These are phyloP conservation scores for Gracilariopsis chorda DNA, from an alignment of 23 red algal genomes.

Conservation along the genomic window DNA sequence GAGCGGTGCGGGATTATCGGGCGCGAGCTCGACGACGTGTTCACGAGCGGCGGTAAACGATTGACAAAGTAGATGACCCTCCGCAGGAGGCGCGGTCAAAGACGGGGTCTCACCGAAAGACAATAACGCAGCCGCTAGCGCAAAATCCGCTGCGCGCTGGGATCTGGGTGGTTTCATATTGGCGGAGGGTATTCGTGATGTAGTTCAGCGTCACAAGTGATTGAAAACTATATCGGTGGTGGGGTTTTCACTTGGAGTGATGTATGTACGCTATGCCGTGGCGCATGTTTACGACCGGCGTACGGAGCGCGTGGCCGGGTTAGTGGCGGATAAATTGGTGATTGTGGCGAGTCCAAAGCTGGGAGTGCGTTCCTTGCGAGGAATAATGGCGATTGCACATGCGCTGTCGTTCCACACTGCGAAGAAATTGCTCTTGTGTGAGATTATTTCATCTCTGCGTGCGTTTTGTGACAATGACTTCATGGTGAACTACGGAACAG, in stretches of 20 bases:
- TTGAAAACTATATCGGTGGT: constrained; percentile 48
- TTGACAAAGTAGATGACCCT: too few relatives aligned
- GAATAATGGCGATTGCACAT: background rate
- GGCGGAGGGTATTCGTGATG: constrained; percentile 51
- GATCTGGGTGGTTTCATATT: constrained; percentile 39
- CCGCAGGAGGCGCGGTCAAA: background rate
- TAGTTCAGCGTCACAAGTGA: background rate
- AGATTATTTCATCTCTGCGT: constrained; percentile 47
- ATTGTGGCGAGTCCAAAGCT: constrained; percentile 59
- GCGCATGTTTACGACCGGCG: constrained; percentile 31
- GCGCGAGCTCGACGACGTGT: background rate
- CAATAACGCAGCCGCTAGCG: background rate
- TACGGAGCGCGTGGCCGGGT: constrained; percentile 1
- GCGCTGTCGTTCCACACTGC: constrained; percentile 35
- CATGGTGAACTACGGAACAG: constrained; percentile 81
- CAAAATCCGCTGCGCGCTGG: background rate
- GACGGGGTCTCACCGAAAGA: background rate
- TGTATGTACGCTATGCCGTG: constrained; percentile 70
- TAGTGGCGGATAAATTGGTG: constrained; percentile 29
- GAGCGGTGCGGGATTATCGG: background rate
- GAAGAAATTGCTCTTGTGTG: constrained; percentile 24
- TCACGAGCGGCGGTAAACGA: background rate
- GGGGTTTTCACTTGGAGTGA: constrained; percentile 64
- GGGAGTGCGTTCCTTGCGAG: constrained; percentile 52
- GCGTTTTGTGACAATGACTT: constrained; percentile 65